Percentiles rank a stretch among this genome's conserved stretches.
These are phyloP conservation scores for Lecanicillium sp. DNA, from an alignment of 2,329 filamentous ascomycete species.

Conservation along the genomic window DNA sequence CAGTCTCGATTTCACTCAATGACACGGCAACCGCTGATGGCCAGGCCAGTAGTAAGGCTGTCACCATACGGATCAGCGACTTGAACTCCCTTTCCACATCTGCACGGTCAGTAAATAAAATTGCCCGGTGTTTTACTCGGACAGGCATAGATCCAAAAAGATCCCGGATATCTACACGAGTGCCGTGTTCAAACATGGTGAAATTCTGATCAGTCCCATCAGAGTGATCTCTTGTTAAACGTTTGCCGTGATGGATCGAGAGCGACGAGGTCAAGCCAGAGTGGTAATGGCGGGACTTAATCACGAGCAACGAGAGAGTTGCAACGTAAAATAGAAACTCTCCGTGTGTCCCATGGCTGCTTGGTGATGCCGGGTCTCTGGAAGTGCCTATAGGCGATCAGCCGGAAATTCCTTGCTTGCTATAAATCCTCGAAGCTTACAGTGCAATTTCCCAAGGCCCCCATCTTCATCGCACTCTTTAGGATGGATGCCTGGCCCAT, in stretches of 20 bases:
- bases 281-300: slow-evolving; percentile 62
- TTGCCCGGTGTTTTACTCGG: slow-evolving; percentile 70
- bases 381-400: slow-evolving; percentile 93
- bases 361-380: slow-evolving; percentile 38
- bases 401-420: too few species aligned
- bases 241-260: slow-evolving; percentile 60
- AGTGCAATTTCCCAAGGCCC: slow-evolving; percentile 64
- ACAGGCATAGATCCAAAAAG: slow-evolving; percentile 90
- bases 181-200: slow-evolving; percentile 56
- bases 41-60: slow-evolving; percentile 66
- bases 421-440: too few species aligned
- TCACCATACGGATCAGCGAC: slow-evolving; percentile 48
- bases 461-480: slow-evolving; percentile 64
- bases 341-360: slow-evolving; percentile 59
- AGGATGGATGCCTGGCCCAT: slow-evolving; percentile 70
- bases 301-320: slow-evolving; percentile 65
- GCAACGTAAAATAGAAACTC: slow-evolving; percentile 71
- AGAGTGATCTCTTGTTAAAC: slow-evolving; percentile 57
- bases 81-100: slow-evolving; percentile 58
- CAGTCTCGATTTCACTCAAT: slow-evolving; percentile 41
- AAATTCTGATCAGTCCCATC: slow-evolving; percentile 51
- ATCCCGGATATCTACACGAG: slow-evolving; percentile 66
- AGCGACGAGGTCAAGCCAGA: slow-evolving; percentile 57
- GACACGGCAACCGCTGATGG: slow-evolving; percentile 46
- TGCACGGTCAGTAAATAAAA: slow-evolving; percentile 41